Evolutionary conservation across 768 basidiomycete genomes (phyloP).

Genomic region (Mycena leptocephala): DNA sequence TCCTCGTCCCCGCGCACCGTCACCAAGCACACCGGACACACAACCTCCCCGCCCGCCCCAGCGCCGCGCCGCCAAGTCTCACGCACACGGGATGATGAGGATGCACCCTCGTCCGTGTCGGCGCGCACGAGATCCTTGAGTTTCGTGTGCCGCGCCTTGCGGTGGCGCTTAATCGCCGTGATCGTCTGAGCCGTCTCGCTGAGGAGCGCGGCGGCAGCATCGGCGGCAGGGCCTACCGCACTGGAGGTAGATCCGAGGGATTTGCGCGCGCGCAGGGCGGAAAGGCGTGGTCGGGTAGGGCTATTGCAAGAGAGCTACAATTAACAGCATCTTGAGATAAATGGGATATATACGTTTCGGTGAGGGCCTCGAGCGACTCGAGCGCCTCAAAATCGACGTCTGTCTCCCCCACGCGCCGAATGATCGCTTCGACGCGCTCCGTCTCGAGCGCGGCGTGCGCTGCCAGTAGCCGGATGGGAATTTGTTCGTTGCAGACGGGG

Average conservation of each 20-base stretch:
- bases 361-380: conserved; percentile 42
- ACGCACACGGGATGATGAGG: conserved; percentile 39
- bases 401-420: conserved; percentile 73
- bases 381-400: conserved; percentile 70
- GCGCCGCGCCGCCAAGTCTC: conserved; percentile 47
- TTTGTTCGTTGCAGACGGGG: conserved; percentile 81
- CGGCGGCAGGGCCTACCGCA: neutral
- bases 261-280: conserved; percentile 59
- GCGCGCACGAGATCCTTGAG: conserved; percentile 75
- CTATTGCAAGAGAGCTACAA: conserved; percentile 35
- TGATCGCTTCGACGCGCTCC: conserved; percentile 79
- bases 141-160: conserved; percentile 78
- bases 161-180: conserved; percentile 74
- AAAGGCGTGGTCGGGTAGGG: conserved; percentile 57
- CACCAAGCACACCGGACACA: conserved; percentile 82
- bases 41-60: conserved; percentile 57
- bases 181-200: conserved; percentile 69
- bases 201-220: conserved; percentile 43
- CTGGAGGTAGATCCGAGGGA: conserved; percentile 45
- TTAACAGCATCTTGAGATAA: neutral
- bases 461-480: conserved; percentile 81
- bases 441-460: conserved; percentile 78
- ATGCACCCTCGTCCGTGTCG: conserved; percentile 67
- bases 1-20: conserved; percentile 78
- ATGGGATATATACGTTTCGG: conserved; percentile 63